Evolutionary conservation across 192 early-diverging fungal genomes (phyloP).

Genomic region (Coemansia sp.): DNA sequence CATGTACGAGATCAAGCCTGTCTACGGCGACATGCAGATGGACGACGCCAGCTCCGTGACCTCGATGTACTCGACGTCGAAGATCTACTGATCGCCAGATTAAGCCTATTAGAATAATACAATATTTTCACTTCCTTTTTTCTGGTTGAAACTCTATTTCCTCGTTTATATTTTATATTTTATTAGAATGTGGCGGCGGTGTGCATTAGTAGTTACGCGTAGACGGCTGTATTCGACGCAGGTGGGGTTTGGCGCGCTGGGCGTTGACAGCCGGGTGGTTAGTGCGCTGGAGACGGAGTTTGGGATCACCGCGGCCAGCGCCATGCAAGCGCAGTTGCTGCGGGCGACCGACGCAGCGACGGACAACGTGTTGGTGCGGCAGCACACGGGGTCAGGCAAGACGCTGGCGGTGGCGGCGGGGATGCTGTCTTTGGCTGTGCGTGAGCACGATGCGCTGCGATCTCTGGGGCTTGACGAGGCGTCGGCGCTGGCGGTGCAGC

Average conservation of each 20-base stretch:
- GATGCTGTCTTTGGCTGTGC: conserved; percentile 16
- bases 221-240: not conserved
- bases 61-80: conserved; percentile 32
- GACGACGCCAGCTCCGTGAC: conserved; percentile 12
- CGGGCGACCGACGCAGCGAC: not conserved
- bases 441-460: conserved; percentile 10
- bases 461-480: not conserved
- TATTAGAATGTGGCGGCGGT: not conserved
- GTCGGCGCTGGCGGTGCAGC: not conserved
- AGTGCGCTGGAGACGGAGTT: not conserved
- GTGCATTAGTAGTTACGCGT: not conserved
- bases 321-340: conserved; percentile 10
- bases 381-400: conserved; percentile 40
- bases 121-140: not conserved
- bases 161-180: not conserved
- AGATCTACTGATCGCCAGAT: conserved; percentile 22
- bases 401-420: conserved; percentile 13
- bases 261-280: not conserved
- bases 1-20: conserved; percentile 33
- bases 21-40: conserved; percentile 39
- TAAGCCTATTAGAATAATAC: not conserved
- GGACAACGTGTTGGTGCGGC: conserved; percentile 16
- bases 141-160: not conserved
- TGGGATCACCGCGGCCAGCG: not conserved
- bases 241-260: not conserved